Conservation (phyloP, 345 rosid genomes). For the Sisymbrium irio region DNA sequence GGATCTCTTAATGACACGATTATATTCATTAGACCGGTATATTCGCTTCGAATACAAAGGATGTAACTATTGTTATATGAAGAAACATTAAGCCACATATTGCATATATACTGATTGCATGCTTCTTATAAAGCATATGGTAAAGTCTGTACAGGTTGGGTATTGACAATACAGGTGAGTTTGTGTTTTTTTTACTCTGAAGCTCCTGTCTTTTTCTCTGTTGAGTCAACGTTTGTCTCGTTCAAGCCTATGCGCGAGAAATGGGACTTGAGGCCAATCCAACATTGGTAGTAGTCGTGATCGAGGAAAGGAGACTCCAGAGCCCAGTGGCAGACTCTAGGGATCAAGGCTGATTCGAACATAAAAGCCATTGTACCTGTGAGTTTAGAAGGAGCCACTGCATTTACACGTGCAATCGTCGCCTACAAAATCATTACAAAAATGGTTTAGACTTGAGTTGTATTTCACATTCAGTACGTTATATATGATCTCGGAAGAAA, state of each 20-base stretch:
- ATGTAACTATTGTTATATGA: neutral
- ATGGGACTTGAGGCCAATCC: conserved; percentile 92
- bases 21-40: neutral
- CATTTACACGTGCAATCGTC: conserved; percentile 55
- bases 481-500: neutral
- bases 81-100: conserved; percentile 1
- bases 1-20: neutral
- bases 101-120: conserved; percentile 10
- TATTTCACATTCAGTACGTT: neutral
- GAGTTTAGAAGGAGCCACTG: conserved; percentile 63
- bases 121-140: neutral
- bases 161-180: no score
- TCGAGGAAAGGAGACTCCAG: conserved; percentile 70
- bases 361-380: conserved; percentile 89
- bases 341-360: conserved; percentile 89
- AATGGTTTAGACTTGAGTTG: neutral
- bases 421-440: conserved; percentile 41
- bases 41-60: conserved; percentile 18
- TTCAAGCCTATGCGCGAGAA: conserved; percentile 44
- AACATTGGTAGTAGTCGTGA: conserved; percentile 81
- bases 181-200: conserved; percentile 16
- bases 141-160: conserved; percentile 24
- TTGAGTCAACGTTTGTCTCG: neutral
- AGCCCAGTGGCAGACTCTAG: conserved; percentile 86
- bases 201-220: conserved; percentile 11